Conservation (phyloP, 2,329 filamentous ascomycete species). For the Ceratocystis eucalypticola region DNA sequence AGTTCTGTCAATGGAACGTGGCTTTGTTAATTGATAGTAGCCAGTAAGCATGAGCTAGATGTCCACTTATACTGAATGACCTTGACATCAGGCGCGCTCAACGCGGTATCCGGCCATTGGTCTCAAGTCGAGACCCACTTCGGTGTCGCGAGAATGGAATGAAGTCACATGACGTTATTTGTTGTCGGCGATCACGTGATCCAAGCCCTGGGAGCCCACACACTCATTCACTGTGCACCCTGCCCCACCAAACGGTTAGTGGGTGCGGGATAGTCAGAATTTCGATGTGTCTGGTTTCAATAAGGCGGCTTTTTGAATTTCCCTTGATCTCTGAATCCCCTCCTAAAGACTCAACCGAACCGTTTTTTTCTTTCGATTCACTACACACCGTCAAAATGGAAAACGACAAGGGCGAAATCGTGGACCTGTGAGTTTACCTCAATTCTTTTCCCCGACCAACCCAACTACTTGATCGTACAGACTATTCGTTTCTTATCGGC, state of each 20-base stretch:
- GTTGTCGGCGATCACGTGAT: constrained; percentile 2
- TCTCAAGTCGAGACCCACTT: background rate
- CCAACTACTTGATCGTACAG: background rate
- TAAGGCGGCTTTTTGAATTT: constrained; percentile 19
- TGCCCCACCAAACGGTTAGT: constrained; percentile 18
- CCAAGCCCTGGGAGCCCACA: constrained; percentile 18
- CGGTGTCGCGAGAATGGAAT: constrained; percentile 10
- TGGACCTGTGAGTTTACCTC: constrained; percentile 69
- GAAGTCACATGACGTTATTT: constrained; percentile 6
- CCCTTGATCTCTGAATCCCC: constrained; percentile 19
- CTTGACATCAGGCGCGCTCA: background rate
- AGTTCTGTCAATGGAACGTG: background rate
- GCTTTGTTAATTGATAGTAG: background rate
- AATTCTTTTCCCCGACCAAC: background rate
- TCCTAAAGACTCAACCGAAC: constrained; percentile 18
- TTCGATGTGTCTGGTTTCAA: constrained; percentile 17
- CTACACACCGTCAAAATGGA: constrained; percentile 60
- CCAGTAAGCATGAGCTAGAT: background rate
- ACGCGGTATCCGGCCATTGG: background rate
- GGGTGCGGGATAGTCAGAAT: constrained; percentile 14
- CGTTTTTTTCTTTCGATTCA: constrained; percentile 20
- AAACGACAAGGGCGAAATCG: constrained; percentile 99
- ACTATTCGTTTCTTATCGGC: constrained; percentile 4
- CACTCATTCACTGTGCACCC: constrained; percentile 17
- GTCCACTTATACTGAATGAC: background rate